Evolutionary conservation across 805 yeast genomes (phyloP).

Genomic region (Wickerhamomyces hampshirensis): DNA sequence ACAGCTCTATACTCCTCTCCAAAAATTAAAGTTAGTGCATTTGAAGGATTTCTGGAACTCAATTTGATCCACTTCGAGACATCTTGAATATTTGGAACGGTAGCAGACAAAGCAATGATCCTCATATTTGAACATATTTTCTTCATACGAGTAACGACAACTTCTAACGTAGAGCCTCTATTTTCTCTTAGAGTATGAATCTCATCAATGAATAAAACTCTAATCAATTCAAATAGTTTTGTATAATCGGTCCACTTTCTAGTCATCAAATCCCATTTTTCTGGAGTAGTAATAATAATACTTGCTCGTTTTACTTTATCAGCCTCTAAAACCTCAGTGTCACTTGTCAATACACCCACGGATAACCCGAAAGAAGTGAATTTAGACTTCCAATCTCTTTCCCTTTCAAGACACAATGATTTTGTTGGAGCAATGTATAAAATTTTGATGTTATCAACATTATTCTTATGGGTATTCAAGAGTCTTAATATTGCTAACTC

Average conservation of each 20-base stretch:
- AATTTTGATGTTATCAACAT: constrained; percentile 26
- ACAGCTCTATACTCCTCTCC: constrained; percentile 47
- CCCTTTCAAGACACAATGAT: constrained; percentile 49
- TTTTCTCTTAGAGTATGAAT: constrained; percentile 40
- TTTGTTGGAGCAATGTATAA: constrained; percentile 59
- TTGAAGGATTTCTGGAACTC: constrained; percentile 10
- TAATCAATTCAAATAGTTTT: constrained; percentile 35
- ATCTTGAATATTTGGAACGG: constrained; percentile 48
- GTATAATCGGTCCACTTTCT: constrained; percentile 43
- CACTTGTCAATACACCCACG: constrained; percentile 52
- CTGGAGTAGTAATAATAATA: constrained; percentile 55
- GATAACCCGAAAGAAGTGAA: constrained; percentile 35
- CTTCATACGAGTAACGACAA: constrained; percentile 44
- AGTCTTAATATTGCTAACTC: constrained; percentile 45
- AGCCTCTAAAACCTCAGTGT: constrained; percentile 40
- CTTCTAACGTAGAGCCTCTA: constrained; percentile 48
- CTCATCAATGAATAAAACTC: constrained; percentile 45
- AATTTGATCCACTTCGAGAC: constrained; percentile 40
- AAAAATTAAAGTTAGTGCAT: constrained; percentile 36
- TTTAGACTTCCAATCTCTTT: constrained; percentile 39
- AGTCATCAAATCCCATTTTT: constrained; percentile 56
- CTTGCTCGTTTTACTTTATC: constrained; percentile 40
- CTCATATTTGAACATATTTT: constrained; percentile 32
- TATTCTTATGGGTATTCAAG: constrained; percentile 26
- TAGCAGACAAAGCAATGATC: constrained; percentile 46